phyloP scores from a whole-genome alignment of 1,284 basidiomycete species.

The Pseudomicrostroma phylloplanum region DNA sequence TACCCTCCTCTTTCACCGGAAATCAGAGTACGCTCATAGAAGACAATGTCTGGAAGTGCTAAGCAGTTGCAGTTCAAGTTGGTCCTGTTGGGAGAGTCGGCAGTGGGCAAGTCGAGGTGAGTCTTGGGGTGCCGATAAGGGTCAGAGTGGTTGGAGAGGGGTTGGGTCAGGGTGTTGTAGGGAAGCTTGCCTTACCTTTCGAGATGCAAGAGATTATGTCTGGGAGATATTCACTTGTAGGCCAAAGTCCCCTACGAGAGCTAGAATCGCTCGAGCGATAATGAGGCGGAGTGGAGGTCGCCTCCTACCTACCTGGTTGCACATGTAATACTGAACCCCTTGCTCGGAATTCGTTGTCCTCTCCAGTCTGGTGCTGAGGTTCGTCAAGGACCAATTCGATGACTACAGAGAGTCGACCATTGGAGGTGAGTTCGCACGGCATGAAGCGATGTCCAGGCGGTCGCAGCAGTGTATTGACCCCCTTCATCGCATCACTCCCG shows the following conservation, averaged over 20 bases:
- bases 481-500: neutral
- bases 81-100: constrained; percentile 56
- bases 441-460: neutral
- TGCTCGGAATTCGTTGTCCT: neutral
- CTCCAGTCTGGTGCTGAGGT: constrained; percentile 74
- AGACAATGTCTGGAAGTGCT: neutral
- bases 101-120: constrained; percentile 82
- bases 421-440: constrained; percentile 23
- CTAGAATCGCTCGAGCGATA: neutral
- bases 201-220: neutral
- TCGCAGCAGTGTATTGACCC: neutral
- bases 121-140: neutral
- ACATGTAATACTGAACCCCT: neutral
- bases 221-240: too few relatives aligned
- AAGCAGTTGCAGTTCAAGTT: constrained; percentile 37
- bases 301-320: neutral
- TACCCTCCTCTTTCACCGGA: too few relatives aligned
- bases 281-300: too few relatives aligned
- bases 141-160: too few relatives aligned
- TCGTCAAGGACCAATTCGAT: constrained; percentile 95
- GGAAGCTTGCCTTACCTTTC: neutral
- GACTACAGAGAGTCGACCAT: constrained; percentile 72
- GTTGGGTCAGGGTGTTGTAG: neutral
- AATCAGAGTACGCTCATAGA: too few relatives aligned
- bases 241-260: neutral